A percentile compares a stretch with the other conserved stretches of the same genome.
Evolutionary conservation across 176 grass and related monocot species (phyloP).

Genomic region (Echinochloa phyllopogon): DNA sequence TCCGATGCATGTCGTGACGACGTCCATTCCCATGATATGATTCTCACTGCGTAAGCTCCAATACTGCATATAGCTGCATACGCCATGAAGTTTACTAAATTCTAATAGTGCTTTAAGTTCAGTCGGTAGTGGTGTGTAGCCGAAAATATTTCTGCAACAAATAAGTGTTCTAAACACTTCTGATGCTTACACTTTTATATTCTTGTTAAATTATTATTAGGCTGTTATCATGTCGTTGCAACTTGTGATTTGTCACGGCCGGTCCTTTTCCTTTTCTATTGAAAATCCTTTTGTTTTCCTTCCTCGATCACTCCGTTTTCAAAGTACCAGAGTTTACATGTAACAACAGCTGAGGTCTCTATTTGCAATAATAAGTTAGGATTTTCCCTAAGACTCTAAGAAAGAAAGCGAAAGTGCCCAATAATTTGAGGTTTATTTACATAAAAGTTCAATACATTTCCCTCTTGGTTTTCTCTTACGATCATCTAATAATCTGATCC

Average conservation of each 20-base stretch:
- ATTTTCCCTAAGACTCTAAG: neutral
- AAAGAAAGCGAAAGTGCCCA: neutral
- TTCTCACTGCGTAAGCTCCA: neutral
- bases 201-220: neutral
- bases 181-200: neutral
- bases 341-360: neutral
- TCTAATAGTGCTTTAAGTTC: neutral
- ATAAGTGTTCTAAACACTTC: neutral
- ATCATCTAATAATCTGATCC: neutral
- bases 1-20: neutral
- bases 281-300: neutral
- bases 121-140: neutral
- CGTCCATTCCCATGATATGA: neutral
- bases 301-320: neutral
- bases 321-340: neutral
- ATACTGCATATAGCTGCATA: neutral
- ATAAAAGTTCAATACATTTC: neutral
- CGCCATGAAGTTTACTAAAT: neutral
- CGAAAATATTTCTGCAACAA: neutral
- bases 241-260: neutral
- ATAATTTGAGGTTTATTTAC: neutral
- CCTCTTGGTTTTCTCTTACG: neutral
- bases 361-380: neutral
- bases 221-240: neutral
- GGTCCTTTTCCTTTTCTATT: neutral